Percentiles rank a stretch among this genome's conserved stretches.
Conservation (phyloP, 169 alveolate species). For the Eimeria praecox region DNA sequence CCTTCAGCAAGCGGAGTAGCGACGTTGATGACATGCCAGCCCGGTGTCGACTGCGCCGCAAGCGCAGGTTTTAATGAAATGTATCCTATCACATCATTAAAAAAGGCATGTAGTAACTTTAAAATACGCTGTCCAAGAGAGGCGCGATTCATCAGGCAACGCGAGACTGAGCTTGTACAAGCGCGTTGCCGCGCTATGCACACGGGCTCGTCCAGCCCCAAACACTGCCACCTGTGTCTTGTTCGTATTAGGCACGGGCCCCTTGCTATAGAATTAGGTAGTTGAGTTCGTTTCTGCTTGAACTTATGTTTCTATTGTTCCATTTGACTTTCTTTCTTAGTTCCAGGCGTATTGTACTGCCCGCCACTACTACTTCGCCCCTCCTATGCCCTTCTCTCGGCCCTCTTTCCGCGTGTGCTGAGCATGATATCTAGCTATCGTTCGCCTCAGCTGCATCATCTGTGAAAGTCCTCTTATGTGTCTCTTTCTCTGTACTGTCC, state of each 20-base stretch:
- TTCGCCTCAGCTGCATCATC: background rate
- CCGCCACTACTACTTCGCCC: slow-evolving; percentile 34
- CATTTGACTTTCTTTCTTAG: background rate
- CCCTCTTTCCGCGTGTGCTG: background rate
- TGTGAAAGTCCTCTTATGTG: slow-evolving; percentile 43
- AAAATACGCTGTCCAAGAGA: background rate
- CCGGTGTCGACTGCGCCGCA: background rate
- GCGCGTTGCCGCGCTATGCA: slow-evolving; percentile 33
- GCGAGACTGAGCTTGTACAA: background rate
- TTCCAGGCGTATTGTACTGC: background rate
- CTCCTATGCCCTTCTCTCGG: slow-evolving; percentile 25
- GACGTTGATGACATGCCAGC: background rate
- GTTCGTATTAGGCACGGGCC: background rate
- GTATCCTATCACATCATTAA: background rate
- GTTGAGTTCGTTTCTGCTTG: slow-evolving; percentile 19
- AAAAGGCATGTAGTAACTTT: background rate
- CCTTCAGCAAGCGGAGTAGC: background rate
- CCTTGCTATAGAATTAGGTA: background rate
- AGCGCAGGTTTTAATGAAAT: background rate
- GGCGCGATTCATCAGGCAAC: background rate
- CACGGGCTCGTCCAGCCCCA: slow-evolving; percentile 59
- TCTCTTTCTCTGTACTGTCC: slow-evolving; percentile 24
- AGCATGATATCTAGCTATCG: slow-evolving; percentile 38
- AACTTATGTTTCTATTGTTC: background rate
- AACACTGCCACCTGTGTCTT: slow-evolving; percentile 46